These are phyloP conservation scores for Diplotaxis tenuifolia DNA, from an alignment of 345 rosid species.

Conservation along the genomic window DNA sequence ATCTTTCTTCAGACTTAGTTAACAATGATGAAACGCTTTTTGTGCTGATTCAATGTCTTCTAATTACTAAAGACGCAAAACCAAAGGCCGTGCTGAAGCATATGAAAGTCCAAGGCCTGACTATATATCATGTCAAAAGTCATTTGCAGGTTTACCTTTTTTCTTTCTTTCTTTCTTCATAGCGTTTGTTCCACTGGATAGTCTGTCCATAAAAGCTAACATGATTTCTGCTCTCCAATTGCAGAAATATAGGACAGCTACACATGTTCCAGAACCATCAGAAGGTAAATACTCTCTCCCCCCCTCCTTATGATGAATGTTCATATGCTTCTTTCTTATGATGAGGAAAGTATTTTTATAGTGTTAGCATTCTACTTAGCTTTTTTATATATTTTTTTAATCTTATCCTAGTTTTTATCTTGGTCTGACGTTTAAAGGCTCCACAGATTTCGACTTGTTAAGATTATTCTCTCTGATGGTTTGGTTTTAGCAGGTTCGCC, in stretches of 20 bases:
- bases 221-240: conserved; percentile 2
- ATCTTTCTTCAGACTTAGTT: neutral
- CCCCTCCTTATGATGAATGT: conserved; percentile 6
- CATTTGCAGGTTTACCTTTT: conserved; percentile 67
- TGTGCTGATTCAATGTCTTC: conserved; percentile 32
- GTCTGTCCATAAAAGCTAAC: neutral
- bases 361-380: neutral
- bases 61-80: conserved; percentile 57
- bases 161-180: neutral
- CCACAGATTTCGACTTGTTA: neutral
- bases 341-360: neutral
- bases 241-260: conserved; percentile 91
- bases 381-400: neutral
- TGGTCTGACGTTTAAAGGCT: neutral
- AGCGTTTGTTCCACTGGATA: neutral
- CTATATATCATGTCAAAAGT: conserved; percentile 91
- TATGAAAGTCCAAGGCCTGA: conserved; percentile 84
- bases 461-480: conserved; percentile 12
- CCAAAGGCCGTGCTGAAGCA: conserved; percentile 90
- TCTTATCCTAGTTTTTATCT: neutral
- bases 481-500: conserved; percentile 55
- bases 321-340: neutral
- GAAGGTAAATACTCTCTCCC: conserved; percentile 52
- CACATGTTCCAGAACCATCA: conserved; percentile 64
- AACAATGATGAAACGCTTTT: conserved; percentile 8